Base-by-base conservation (phyloP, 2,329 filamentous ascomycete species). In the Chrysosporium keratinophilum region DNA sequence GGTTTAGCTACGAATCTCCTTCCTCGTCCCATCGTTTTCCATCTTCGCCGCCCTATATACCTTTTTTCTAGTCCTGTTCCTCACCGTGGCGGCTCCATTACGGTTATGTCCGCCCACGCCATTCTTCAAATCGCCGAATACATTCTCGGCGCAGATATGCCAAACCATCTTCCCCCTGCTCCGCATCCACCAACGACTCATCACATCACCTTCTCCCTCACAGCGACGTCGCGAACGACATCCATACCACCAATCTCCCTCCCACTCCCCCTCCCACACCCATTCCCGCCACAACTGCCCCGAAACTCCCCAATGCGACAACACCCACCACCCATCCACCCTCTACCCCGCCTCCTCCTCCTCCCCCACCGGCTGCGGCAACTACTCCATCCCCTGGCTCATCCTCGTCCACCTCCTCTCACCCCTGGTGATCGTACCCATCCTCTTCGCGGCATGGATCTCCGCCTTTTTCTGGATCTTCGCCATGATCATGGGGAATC, bases 391-490 rank as follows among this genome's bases (percentile, higher is more conserved):
- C 15, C 58, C 60, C 39, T 61, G 62, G 60, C 70, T 82, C 14
- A 65, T 82, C 7, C 57, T 74, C 50, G 72, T 82, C 47, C 74
- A 80, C 57, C 60, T 80, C 1, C 65, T 80, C 23, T 78, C 78
- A 2, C 78, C 80, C 1, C 61, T 83, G 39, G 65, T 82, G 47
- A 78, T 78, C 51, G 65, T 81, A 10, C 78, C 75, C 37, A 71
- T 82, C 45, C 74, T 79, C 17, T 64, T 81, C 12, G 75, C 76
- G 1, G 74, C 76, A 5, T 83, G 80, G 80, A 76, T 78, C 0
- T 74, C 79, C 0, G 80, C 78, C 1, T 76, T 73, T 17, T 84
- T 83, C 68, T 83, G 80, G 81, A 68, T 81, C 50, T 81, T 80
- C 61, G 74, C 78, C 20, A 75, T 75, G 61, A 77, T 83, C 10